A percentile compares a stretch with the other conserved stretches of the same genome.
These are phyloP conservation scores for Myriosclerotinia curreyana DNA, from an alignment of 2,329 filamentous ascomycete genomes.

Conservation along the genomic window DNA sequence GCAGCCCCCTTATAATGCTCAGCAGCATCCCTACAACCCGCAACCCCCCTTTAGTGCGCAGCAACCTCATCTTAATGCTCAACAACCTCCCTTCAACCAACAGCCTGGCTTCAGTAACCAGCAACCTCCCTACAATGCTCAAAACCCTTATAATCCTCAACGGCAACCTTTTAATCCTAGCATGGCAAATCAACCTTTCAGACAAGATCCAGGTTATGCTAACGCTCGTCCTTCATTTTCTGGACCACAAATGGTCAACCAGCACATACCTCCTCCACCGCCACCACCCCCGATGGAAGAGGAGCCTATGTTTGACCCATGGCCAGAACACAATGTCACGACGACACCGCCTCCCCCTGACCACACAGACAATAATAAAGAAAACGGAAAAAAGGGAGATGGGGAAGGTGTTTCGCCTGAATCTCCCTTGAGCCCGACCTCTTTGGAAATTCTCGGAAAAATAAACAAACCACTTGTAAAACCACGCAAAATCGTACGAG, in stretches of 20 bases:
- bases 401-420: conserved; percentile 4
- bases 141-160: conserved; percentile 37
- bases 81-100: conserved; percentile 14
- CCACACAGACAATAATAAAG: not conserved
- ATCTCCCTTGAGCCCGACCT: conserved; percentile 33
- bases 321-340: conserved; percentile 20
- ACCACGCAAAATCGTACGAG: conserved; percentile 24
- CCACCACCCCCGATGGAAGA: conserved; percentile 12
- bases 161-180: conserved; percentile 10
- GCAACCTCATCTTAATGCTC: conserved; percentile 29
- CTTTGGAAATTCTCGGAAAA: conserved; percentile 36
- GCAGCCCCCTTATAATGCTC: conserved; percentile 37
- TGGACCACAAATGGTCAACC: conserved; percentile 25
- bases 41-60: conserved; percentile 37
- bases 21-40: conserved; percentile 30
- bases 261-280: conserved; percentile 9
- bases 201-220: conserved; percentile 38
- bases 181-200: conserved; percentile 22
- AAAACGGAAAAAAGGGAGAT: conserved; percentile 10
- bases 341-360: conserved; percentile 20
- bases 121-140: conserved; percentile 18
- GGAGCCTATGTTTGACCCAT: conserved; percentile 17
- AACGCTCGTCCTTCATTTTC: conserved; percentile 36
- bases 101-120: conserved; percentile 26
- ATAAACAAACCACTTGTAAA: conserved; percentile 22